Evolutionary conservation across 2,329 filamentous ascomycete species (phyloP).

Genomic region (Cryphonectria japonica): DNA sequence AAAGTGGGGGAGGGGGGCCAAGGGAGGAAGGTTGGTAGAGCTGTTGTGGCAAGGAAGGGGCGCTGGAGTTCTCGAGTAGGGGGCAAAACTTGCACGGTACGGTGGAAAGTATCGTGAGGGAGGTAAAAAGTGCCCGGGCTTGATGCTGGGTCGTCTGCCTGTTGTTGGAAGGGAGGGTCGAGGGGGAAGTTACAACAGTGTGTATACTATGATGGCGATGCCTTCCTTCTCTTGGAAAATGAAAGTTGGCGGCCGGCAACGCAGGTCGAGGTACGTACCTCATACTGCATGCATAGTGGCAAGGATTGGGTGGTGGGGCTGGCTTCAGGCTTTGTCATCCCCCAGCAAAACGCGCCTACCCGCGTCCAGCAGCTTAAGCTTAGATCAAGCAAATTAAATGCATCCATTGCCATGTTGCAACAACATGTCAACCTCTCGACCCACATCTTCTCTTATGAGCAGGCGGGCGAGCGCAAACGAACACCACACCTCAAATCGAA

Average conservation of each 20-base stretch:
- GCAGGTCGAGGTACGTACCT: not conserved
- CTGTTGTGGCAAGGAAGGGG: not conserved
- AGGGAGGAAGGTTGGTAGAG: not conserved
- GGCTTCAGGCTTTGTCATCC: not conserved
- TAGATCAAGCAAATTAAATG: not conserved
- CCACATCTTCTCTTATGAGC: not conserved
- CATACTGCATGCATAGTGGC: not conserved
- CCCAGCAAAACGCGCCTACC: not conserved
- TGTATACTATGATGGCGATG: not conserved
- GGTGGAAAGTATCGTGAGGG: not conserved
- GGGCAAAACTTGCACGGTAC: not conserved
- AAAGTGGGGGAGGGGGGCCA: not conserved
- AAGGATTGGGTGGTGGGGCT: not conserved
- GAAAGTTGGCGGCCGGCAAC: conserved; percentile 11
- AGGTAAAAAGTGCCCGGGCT: not conserved
- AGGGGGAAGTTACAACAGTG: not conserved
- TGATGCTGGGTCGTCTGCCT: not conserved
- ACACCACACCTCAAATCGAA: not conserved
- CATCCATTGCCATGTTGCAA: not conserved
- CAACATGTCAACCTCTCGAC: not conserved
- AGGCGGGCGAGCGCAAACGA: not conserved
- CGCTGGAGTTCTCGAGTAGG: not conserved
- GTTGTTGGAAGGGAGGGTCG: not conserved
- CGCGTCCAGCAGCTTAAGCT: not conserved
- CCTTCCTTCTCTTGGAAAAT: not conserved